Evolutionary conservation across 2,329 filamentous ascomycete species (phyloP).

Genomic region (Epichloe scottii): DNA sequence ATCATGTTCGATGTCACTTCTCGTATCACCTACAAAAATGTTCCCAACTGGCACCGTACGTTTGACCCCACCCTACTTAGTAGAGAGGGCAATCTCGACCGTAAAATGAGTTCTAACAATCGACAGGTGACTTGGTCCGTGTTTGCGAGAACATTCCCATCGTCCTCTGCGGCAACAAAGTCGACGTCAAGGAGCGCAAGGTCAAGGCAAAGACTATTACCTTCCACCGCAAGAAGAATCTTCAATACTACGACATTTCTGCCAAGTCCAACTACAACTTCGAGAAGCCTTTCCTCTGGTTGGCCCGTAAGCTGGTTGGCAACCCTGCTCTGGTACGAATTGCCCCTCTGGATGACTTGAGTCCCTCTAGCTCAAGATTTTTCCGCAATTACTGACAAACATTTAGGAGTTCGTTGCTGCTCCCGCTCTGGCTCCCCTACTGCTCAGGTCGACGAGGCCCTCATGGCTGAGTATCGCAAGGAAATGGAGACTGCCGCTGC

Average conservation of each 20-base stretch:
- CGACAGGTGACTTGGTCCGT: slow-evolving; percentile 83
- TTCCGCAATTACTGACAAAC: slow-evolving; percentile 15
- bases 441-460: slow-evolving; percentile 72
- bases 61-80: slow-evolving; percentile 14
- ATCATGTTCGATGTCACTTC: slow-evolving; percentile 99
- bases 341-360: not conserved
- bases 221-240: slow-evolving; percentile 99
- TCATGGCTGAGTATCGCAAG: slow-evolving; percentile 69
- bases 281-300: slow-evolving; percentile 99
- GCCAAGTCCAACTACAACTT: slow-evolving; percentile 99
- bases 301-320: slow-evolving; percentile 94
- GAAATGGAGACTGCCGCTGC: slow-evolving; percentile 76
- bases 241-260: slow-evolving; percentile 99
- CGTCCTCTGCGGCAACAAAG: slow-evolving; percentile 97
- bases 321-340: slow-evolving; percentile 44
- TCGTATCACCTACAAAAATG: slow-evolving; percentile 99
- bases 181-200: slow-evolving; percentile 99
- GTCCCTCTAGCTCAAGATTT: not conserved
- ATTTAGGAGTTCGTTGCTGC: slow-evolving; percentile 88
- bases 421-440: slow-evolving; percentile 90
- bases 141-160: slow-evolving; percentile 99
- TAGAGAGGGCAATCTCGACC: not conserved
- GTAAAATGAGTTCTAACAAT: slow-evolving; percentile 8
- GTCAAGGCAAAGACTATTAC: slow-evolving; percentile 99
- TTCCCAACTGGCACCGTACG: slow-evolving; percentile 99